Conservation (phyloP, 139 green algal genomes). For the Coelastrella sp. region DNA sequence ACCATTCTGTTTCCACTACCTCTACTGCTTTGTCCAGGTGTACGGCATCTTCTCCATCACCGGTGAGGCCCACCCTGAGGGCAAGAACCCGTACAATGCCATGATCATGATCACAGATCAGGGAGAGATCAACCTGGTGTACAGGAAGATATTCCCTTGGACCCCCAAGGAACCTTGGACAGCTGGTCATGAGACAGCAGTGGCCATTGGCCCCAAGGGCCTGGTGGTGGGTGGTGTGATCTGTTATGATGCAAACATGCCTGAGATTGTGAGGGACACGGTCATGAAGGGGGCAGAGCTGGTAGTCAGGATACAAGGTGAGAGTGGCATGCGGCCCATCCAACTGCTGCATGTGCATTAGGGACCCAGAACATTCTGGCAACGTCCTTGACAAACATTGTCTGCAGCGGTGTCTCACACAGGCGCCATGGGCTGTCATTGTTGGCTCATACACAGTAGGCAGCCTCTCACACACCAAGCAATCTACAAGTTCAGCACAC, state of each 20-base stretch:
- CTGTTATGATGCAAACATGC: slow-evolving; percentile 38
- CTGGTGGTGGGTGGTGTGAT: slow-evolving; percentile 58
- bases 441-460: too few relatives aligned
- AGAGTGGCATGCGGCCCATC: neutral
- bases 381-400: too few relatives aligned
- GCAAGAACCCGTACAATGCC: slow-evolving; percentile 65
- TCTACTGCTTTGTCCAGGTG: slow-evolving; percentile 26
- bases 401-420: too few relatives aligned
- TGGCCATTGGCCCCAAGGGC: slow-evolving; percentile 60
- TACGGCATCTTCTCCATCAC: slow-evolving; percentile 69
- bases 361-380: neutral
- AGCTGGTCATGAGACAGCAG: slow-evolving; percentile 58
- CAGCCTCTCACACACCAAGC: neutral
- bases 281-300: slow-evolving; percentile 81
- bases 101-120: slow-evolving; percentile 69
- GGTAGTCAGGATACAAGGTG: slow-evolving; percentile 73
- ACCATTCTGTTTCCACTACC: neutral
- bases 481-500: neutral
- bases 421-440: too few relatives aligned
- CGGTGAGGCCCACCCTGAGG: slow-evolving; percentile 57
- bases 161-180: slow-evolving; percentile 62
- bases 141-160: slow-evolving; percentile 68
- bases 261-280: slow-evolving; percentile 62
- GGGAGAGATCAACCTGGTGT: slow-evolving; percentile 60
- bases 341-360: neutral